Base-by-base conservation (phyloP, 208 protist species). In the Wallacemonas sp. region DNA sequence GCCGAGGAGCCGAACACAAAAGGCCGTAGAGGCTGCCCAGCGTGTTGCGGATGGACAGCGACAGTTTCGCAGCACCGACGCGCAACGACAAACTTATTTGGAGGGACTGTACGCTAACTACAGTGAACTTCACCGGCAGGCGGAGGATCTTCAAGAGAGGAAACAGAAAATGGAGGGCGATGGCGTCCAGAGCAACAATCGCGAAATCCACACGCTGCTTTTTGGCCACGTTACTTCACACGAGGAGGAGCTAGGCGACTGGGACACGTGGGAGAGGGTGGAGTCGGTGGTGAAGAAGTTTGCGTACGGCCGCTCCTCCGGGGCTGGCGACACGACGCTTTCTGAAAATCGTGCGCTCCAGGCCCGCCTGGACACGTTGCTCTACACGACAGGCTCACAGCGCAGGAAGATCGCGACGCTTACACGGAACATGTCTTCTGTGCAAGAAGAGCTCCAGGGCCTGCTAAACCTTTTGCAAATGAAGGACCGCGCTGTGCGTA, bases 251-350 rank as follows among this genome's bases (percentile, higher is more conserved):
- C 66, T 86, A 0, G 89, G 89, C 1, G 82, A 95, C 62, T 92
- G 82, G 77, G 86, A 90, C 21, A 95, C 89, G 21, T 95, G 77
- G 68, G 84, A 92, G 49, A 65, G 63, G 53, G 84, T 95, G 0
- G 74, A 95, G 70, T 49, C 59, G 1, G 65, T 84, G 3, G 62
- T 95, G 19, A 88, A 90, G 55, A 79, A 84, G 39, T 90, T 83
- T 70, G 89, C 79, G 5, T 95, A 91, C 54, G 77, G 65, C 14
- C 62, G 82, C 11, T 70, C 73, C 30, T 2, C 61, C 1, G 63
- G 51, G 5, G 28, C 51, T 14, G 51, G 51, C 28, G 51, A 58
- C 15, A 24, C 24, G 2, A 42, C 47, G n/a, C 27, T 60, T 72
- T 42, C 56, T 54, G n/a, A 46, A 53, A 49, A 62, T 19, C 39